phyloP scores from a whole-genome alignment of 192 early-diverging fungal genomes.

The Linnemannia zychae region DNA sequence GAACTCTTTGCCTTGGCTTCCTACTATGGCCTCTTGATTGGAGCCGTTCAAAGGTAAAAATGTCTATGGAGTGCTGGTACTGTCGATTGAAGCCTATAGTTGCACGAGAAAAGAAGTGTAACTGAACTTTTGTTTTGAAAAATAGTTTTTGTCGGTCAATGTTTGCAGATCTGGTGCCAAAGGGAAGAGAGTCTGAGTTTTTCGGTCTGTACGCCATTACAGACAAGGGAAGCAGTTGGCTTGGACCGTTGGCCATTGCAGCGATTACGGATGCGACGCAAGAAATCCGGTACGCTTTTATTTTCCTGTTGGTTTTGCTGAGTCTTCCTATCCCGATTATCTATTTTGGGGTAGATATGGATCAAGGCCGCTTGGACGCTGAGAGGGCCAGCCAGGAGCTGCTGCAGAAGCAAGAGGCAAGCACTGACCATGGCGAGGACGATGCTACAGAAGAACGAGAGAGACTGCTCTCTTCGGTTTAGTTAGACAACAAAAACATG shows the following conservation, averaged over 20 bases:
- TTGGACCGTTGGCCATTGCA: constrained; percentile 74
- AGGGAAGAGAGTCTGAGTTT: constrained; percentile 74
- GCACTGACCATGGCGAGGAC: not conserved
- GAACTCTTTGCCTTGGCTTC: constrained; percentile 56
- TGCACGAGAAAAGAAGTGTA: not conserved
- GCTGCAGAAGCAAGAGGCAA: constrained; percentile 10
- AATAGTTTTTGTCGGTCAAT: constrained; percentile 65
- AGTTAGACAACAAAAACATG: not conserved
- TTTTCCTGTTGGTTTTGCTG: constrained; percentile 63
- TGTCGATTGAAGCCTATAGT: not conserved
- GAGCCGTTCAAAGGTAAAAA: constrained; percentile 55
- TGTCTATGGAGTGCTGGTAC: no score
- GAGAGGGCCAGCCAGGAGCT: constrained; percentile 31
- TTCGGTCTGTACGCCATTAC: constrained; percentile 75
- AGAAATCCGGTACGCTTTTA: constrained; percentile 64
- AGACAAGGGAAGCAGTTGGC: constrained; percentile 76
- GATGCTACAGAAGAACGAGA: constrained; percentile 26
- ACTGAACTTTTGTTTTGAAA: not conserved
- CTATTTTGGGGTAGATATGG: constrained; percentile 60
- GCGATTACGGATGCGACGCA: constrained; percentile 66
- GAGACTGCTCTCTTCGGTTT: constrained; percentile 17
- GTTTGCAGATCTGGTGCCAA: constrained; percentile 71
- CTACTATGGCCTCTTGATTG: constrained; percentile 58
- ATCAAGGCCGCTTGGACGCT: constrained; percentile 65
- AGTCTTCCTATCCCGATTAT: constrained; percentile 64